These are phyloP conservation scores for Pisolithus orientalis DNA, from an alignment of 768 basidiomycete species.

Conservation along the genomic window DNA sequence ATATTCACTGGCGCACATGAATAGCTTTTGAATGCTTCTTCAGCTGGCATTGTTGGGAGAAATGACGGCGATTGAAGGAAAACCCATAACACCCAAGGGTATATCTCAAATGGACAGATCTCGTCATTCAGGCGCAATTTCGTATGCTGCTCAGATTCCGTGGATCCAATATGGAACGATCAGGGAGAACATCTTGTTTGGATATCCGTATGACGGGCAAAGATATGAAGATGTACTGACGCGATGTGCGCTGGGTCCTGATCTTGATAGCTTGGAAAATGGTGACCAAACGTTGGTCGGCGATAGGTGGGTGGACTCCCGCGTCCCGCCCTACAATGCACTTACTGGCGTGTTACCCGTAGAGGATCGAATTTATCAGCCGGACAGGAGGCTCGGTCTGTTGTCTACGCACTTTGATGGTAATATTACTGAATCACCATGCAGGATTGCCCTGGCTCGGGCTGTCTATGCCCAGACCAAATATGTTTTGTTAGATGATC, in stretches of 20 bases:
- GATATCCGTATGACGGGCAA: conserved; percentile 60
- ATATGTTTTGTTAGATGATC: conserved; percentile 72
- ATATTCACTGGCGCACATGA: background rate
- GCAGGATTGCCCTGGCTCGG: conserved; percentile 72
- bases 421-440: background rate
- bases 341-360: background rate
- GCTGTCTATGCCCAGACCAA: conserved; percentile 71
- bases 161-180: conserved; percentile 72
- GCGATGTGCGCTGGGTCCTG: conserved; percentile 75
- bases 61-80: conserved; percentile 31
- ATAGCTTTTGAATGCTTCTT: background rate
- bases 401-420: background rate
- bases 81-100: conserved; percentile 38
- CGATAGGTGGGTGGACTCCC: conserved; percentile 38
- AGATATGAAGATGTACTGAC: conserved; percentile 74
- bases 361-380: conserved; percentile 74
- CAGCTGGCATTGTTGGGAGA: conserved; percentile 35
- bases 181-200: conserved; percentile 78
- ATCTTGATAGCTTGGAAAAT: conserved; percentile 79
- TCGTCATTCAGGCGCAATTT: conserved; percentile 32
- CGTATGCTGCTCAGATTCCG: conserved; percentile 69
- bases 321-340: background rate
- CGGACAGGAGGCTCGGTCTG: conserved; percentile 74
- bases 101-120: conserved; percentile 38
- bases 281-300: conserved; percentile 86